Base-by-base conservation (phyloP, 2,329 filamentous ascomycete species). In the Dactylellina drechsleri region DNA sequence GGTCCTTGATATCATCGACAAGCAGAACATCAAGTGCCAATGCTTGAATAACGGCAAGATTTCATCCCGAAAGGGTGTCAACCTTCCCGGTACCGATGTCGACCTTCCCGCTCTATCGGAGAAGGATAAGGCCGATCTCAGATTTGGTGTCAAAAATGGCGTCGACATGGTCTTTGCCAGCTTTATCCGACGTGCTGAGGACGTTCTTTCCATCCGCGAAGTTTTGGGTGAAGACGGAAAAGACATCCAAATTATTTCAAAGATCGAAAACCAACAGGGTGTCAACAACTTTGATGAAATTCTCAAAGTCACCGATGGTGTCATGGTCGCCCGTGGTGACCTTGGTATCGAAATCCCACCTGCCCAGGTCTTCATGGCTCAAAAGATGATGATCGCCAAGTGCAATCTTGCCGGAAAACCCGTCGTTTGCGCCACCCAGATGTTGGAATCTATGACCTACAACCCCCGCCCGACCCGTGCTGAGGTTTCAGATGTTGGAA, bases 321-420 rank as follows among this genome's bases (percentile, higher is more conserved):
- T 99, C 86, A 99, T 99, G 95, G 95, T 99, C 79, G 95, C 95
- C 81, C 94, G 95, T 89, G 95, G 95, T 86, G 95, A 98, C 82
- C 86, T 97, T 78, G 95, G 95, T 86, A 99, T 99, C 80, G 95
- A 99, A 86, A 99, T 99, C 80, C 94, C 95, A 58, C 94, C 95
- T 76, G 92, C 94, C 78, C 95, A 99, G 87, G 95, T 99, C 79
- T 99, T 99, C 84, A 92, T 96, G 79, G 95, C 95, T 68, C 95
- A 99, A 87, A 99, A 99, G 91, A 99, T 99, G 92, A 93, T 99
- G 88, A 99, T 99, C 84, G 93, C 95, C 85, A 98, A 98, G 90
- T 99, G 95, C 89, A 99, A 99, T 87, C 90, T 97, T 82, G 93
- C 93, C 79, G 95, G 95, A 84, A 99, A 99, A 88, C 95, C 95